These are phyloP conservation scores for Mycosphaerella arachidis DNA, from an alignment of 2,329 filamentous ascomycete species.

Conservation along the genomic window DNA sequence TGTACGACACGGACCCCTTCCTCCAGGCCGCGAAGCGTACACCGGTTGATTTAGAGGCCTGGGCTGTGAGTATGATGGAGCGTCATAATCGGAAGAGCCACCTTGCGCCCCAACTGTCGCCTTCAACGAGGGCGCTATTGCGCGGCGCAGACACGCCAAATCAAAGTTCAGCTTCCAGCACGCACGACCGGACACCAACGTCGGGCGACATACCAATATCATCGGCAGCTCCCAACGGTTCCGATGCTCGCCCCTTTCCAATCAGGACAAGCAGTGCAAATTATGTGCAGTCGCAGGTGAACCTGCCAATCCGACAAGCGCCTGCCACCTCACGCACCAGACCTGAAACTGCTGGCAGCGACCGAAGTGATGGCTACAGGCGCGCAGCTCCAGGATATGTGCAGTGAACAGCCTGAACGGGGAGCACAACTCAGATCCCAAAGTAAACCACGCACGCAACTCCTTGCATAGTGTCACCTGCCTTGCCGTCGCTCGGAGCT, in stretches of 20 bases:
- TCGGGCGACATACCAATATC: conserved; percentile 31
- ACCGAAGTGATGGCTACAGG: conserved; percentile 25
- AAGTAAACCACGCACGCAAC: not conserved
- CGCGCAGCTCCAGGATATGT: conserved; percentile 26
- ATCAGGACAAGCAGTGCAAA: conserved; percentile 40
- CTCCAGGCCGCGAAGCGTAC: conserved; percentile 95
- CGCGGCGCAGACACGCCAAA: conserved; percentile 41
- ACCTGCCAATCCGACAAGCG: conserved; percentile 45
- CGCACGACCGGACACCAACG: conserved; percentile 26
- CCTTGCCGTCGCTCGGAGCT: not conserved
- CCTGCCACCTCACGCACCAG: conserved; percentile 20
- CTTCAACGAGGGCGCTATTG: conserved; percentile 71
- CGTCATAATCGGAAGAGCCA: conserved; percentile 94
- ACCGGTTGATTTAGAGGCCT: conserved; percentile 86
- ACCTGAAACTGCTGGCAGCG: conserved; percentile 27
- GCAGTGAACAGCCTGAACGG: conserved; percentile 12
- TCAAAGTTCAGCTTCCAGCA: conserved; percentile 15
- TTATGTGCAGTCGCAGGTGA: conserved; percentile 33
- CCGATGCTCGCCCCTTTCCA: conserved; percentile 35
- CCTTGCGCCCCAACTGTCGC: conserved; percentile 73
- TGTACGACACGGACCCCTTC: conserved; percentile 91
- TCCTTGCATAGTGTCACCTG: conserved; percentile 7
- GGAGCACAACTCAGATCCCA: not conserved
- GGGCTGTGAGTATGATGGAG: conserved; percentile 92
- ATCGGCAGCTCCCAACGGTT: conserved; percentile 19